These are phyloP conservation scores for Corynespora cassiicola DNA, from an alignment of 2,329 filamentous ascomycete genomes.

Conservation along the genomic window DNA sequence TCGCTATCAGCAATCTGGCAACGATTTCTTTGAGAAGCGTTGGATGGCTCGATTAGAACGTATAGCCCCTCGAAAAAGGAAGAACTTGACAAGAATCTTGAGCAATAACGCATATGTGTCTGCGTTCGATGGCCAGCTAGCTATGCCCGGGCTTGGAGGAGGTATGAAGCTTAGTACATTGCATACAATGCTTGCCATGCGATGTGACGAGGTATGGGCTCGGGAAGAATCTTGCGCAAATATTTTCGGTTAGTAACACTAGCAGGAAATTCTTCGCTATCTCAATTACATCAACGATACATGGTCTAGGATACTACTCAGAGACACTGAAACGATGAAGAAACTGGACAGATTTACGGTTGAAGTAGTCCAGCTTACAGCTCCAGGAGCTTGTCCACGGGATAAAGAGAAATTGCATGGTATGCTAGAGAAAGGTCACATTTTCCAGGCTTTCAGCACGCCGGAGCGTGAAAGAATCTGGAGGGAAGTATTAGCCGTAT, in stretches of 20 bases:
- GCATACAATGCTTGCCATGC: constrained; percentile 11
- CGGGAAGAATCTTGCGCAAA: constrained; percentile 10
- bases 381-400: constrained; percentile 30
- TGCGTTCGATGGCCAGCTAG: constrained; percentile 8
- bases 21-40: constrained; percentile 16
- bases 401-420: constrained; percentile 33
- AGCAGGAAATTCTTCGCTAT: constrained; percentile 37
- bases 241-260: constrained; percentile 10
- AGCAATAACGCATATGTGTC: background rate
- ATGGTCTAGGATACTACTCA: constrained; percentile 37
- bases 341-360: constrained; percentile 38
- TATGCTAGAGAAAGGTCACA: constrained; percentile 33
- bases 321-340: constrained; percentile 26
- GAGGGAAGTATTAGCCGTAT: constrained; percentile 24
- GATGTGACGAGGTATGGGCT: constrained; percentile 38
- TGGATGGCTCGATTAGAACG: constrained; percentile 6
- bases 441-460: constrained; percentile 40
- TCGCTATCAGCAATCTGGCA: constrained; percentile 19
- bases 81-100: constrained; percentile 6
- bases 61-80: constrained; percentile 1
- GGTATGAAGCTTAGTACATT: constrained; percentile 7
- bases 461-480: constrained; percentile 38
- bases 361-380: constrained; percentile 38
- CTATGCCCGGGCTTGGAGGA: constrained; percentile 6
- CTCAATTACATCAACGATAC: constrained; percentile 43